Percentiles rank a stretch among this genome's conserved stretches.
phyloP scores from a whole-genome alignment of 352 stramenopile species.

The Pythium phragmiticola region DNA sequence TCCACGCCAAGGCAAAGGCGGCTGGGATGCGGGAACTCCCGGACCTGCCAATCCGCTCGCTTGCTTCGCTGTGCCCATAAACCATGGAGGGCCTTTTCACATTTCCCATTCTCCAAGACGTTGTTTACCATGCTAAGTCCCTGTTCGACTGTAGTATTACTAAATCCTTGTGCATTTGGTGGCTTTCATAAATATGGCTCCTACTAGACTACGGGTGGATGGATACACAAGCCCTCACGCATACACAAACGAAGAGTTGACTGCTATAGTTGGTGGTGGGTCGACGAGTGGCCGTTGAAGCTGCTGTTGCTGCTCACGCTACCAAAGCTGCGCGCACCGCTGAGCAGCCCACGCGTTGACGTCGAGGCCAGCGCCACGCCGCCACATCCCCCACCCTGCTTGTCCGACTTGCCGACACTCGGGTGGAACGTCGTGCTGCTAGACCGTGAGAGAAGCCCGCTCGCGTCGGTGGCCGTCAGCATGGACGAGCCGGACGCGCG shows the following conservation, averaged over 20 bases:
- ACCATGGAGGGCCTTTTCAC: neutral
- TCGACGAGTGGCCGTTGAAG: conserved; percentile 26
- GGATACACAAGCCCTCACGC: neutral
- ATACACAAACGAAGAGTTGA: neutral
- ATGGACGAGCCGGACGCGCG: neutral
- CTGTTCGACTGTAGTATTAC: no score
- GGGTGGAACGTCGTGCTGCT: conserved; percentile 20
- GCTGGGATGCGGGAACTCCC: neutral
- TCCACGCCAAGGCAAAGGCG: conserved; percentile 44
- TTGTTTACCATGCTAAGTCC: no score
- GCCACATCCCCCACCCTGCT: neutral
- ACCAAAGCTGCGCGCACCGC: conserved; percentile 42
- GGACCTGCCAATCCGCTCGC: neutral
- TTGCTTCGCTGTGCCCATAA: conserved; percentile 12
- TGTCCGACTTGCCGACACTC: conserved; percentile 13
- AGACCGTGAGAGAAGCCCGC: conserved; percentile 18
- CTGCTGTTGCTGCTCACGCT: conserved; percentile 60
- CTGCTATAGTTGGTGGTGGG: conserved; percentile 27
- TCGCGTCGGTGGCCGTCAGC: neutral
- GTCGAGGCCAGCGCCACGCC: conserved; percentile 23
- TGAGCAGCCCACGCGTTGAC: conserved; percentile 35
- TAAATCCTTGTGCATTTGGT: neutral
- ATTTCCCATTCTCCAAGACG: neutral
- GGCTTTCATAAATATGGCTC: conserved; percentile 18
- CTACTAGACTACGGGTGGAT: neutral